phyloP scores from a whole-genome alignment of 2,329 filamentous ascomycete genomes.

The Dothideomycetes sp. region DNA sequence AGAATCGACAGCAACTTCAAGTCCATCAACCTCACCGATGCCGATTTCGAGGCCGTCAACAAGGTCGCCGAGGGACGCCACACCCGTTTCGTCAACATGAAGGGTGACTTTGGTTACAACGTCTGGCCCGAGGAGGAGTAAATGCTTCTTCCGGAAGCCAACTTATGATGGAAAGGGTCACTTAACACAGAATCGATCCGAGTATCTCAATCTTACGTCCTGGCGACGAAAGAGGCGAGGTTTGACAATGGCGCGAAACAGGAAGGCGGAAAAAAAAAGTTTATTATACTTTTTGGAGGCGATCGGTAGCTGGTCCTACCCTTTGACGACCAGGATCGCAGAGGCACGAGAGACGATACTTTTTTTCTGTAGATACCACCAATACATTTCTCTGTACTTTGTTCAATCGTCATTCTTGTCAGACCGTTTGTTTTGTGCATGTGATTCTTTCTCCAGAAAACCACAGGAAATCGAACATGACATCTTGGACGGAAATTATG shows the following conservation, averaged over 20 bases:
- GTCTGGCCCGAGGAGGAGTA: conserved; percentile 45
- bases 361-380: too few relatives aligned
- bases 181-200: neutral
- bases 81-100: conserved; percentile 71
- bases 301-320: conserved; percentile 13
- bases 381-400: too few relatives aligned
- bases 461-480: too few relatives aligned
- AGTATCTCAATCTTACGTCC: conserved; percentile 2
- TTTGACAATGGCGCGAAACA: conserved; percentile 2
- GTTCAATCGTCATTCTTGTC: too few relatives aligned
- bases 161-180: neutral
- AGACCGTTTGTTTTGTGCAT: too few relatives aligned
- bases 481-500: too few relatives aligned
- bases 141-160: too few relatives aligned
- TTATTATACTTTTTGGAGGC: conserved; percentile 5
- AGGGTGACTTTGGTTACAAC: conserved; percentile 68
- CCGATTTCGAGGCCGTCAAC: conserved; percentile 51
- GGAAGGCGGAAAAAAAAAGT: conserved; percentile 9
- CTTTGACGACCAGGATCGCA: neutral
- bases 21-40: conserved; percentile 47
- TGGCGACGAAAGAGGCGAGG: conserved; percentile 9
- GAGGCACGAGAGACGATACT: conserved; percentile 7
- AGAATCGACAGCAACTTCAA: conserved; percentile 62
- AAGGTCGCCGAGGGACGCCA: conserved; percentile 57
- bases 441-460: too few relatives aligned